Evolutionary conservation across 805 yeast genomes (phyloP), one percentile per base, ranked within the genome.

Genomic region (Lipomyces sp.): DNA sequence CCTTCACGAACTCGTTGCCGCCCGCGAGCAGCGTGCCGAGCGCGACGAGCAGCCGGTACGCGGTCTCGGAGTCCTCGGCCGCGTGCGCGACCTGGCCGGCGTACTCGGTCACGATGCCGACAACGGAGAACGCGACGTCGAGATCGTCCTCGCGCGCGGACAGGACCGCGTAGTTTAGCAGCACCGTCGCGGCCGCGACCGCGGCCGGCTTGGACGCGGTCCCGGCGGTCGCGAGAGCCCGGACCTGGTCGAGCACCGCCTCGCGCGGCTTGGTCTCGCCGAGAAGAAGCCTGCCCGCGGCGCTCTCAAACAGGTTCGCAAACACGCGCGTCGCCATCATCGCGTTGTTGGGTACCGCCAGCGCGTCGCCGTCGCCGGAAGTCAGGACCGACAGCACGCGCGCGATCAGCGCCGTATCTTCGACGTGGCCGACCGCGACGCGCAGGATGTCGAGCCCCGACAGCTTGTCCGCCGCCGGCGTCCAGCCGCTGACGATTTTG

Each of bases 401-500:
- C 2, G 68, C 22, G 21, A 53, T 10, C 19, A 34, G 19, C 3
- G 36, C 57, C 8, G 79, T 69, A 22, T 71, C 75, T 1, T 63
- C 57, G 1, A 79, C 64, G 11, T 68, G 62, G 1, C 73, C 61
- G 2, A 79, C 71, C 0, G 77, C 70, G n/a, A 77, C 61, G 39
- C 90, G 73, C 39, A 83, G 60, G 3, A 82, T 65, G 64, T 84
- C 91, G 61, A 75, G 76, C 0, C 83, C 85, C 1, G 83, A 75
- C 2, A 80, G 70, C 49, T 75, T 75, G 19, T 74, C 71, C 0
- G 60, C 58, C 8, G 63, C 61, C n/a, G 67, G 68, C 10, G 29
- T 26, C 87, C 87, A 82, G 1, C 63, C 53, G 10, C 65, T 58
- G 34, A 74, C 69, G 10, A 79, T 76, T 2, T 66, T 63, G 6